phyloP scores from a whole-genome alignment of 2,329 filamentous ascomycete species.

The Arthrobotrys musiformis region DNA sequence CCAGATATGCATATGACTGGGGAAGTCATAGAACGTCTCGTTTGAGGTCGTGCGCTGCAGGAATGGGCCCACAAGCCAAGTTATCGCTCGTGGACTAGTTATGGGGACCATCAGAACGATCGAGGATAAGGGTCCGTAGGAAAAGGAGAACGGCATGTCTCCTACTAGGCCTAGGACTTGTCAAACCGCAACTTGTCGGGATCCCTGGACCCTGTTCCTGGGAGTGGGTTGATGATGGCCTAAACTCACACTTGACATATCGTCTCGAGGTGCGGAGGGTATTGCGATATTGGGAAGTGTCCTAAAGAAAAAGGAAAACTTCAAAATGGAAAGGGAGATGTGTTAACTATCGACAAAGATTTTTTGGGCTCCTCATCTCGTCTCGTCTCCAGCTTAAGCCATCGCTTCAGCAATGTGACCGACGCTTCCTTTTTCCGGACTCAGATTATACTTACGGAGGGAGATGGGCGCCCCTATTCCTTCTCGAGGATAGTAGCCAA shows the following conservation, averaged over 20 bases:
- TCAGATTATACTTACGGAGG: constrained; percentile 16
- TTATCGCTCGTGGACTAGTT: constrained; percentile 14
- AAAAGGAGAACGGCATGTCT: constrained; percentile 39
- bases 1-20: too few species aligned
- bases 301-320: constrained; percentile 3
- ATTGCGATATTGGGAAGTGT: constrained; percentile 12
- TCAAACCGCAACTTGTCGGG: constrained; percentile 34
- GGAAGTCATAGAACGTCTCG: constrained; percentile 19
- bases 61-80: constrained; percentile 26
- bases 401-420: constrained; percentile 47
- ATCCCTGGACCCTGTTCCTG: constrained; percentile 41
- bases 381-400: constrained; percentile 28
- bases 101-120: constrained; percentile 7
- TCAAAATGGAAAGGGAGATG: background rate
- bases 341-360: constrained; percentile 26
- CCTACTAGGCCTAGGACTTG: background rate
- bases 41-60: constrained; percentile 41
- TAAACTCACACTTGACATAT: constrained; percentile 10
- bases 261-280: background rate
- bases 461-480: constrained; percentile 44
- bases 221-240: constrained; percentile 23
- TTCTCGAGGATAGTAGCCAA: constrained; percentile 11
- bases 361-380: constrained; percentile 1
- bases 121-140: constrained; percentile 21
- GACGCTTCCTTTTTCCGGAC: constrained; percentile 54